phyloP scores from a whole-genome alignment of 2,329 filamentous ascomycete species.

The Aureobasidium sp. region DNA sequence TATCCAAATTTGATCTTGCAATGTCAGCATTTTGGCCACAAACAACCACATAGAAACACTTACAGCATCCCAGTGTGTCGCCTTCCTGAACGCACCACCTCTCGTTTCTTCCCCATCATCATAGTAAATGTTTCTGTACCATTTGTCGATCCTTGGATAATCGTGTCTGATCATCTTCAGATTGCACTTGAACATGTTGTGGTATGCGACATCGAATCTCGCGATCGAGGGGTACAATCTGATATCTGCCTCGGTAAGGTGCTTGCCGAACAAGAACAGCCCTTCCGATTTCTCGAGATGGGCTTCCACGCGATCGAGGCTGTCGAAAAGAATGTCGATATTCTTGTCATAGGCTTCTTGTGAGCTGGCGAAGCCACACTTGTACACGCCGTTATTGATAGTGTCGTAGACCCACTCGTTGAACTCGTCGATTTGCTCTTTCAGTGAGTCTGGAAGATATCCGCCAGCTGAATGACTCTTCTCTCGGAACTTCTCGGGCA shows the following conservation, averaged over 20 bases:
- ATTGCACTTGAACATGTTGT: constrained; percentile 77
- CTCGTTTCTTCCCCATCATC: constrained; percentile 35
- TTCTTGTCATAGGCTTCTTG: constrained; percentile 74
- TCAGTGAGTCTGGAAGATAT: constrained; percentile 59
- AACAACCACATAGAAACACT: constrained; percentile 14
- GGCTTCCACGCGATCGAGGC: constrained; percentile 66
- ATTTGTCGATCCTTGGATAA: constrained; percentile 41
- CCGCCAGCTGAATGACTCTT: constrained; percentile 44
- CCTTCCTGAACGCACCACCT: constrained; percentile 34
- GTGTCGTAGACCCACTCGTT: constrained; percentile 71
- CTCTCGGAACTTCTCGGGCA: constrained; percentile 48
- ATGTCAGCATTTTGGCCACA: constrained; percentile 1
- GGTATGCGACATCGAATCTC: constrained; percentile 67
- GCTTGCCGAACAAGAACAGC: constrained; percentile 66
- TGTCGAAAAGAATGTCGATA: constrained; percentile 61
- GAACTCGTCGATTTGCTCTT: constrained; percentile 60
- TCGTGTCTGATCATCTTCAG: constrained; percentile 54
- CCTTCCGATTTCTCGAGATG: constrained; percentile 49
- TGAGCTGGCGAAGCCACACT: constrained; percentile 71
- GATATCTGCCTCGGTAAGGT: constrained; percentile 74
- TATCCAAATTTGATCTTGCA: constrained; percentile 22
- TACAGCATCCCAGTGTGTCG: constrained; percentile 35
- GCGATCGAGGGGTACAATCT: constrained; percentile 61
- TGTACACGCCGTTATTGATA: constrained; percentile 46
- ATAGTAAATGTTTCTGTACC: constrained; percentile 40